Percentiles rank a stretch among this genome's conserved stretches.
Conservation (phyloP, 2,329 filamentous ascomycete genomes). For the Huntiella savannae region DNA sequence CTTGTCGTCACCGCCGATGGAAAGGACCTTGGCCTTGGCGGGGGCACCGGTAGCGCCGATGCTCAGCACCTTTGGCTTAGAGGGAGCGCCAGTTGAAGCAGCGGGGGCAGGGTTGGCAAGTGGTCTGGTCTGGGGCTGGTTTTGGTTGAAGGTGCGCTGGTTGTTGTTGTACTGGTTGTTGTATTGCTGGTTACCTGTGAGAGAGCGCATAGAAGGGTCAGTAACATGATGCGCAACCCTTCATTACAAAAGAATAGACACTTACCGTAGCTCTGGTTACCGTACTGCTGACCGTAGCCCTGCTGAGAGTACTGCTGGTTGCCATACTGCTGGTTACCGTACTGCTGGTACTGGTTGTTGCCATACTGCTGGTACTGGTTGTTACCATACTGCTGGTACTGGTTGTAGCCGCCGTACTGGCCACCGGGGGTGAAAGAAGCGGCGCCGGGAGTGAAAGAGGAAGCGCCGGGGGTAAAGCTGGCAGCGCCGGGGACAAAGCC, state of each 20-base stretch:
- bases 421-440: slow-evolving; percentile 50
- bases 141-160: slow-evolving; percentile 22
- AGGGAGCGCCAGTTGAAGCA: slow-evolving; percentile 29
- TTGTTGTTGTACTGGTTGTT: slow-evolving; percentile 25
- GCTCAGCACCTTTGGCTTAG: slow-evolving; percentile 40
- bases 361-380: slow-evolving; percentile 24
- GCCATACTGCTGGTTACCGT: slow-evolving; percentile 24
- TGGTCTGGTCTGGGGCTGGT: slow-evolving; percentile 22
- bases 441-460: slow-evolving; percentile 56
- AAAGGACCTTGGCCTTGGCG: slow-evolving; percentile 49
- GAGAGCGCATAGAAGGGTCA: background rate
- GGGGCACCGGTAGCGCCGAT: slow-evolving; percentile 39
- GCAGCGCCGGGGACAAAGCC: slow-evolving; percentile 25
- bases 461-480: slow-evolving; percentile 44
- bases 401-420: slow-evolving; percentile 20
- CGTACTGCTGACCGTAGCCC: slow-evolving; percentile 12
- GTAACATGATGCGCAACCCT: too few relatives aligned
- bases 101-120: slow-evolving; percentile 23
- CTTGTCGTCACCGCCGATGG: slow-evolving; percentile 46
- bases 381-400: slow-evolving; percentile 28
- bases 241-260: background rate
- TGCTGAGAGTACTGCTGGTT: slow-evolving; percentile 16
- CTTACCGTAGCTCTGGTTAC: background rate
- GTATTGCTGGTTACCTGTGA: slow-evolving; percentile 19
- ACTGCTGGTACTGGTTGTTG: slow-evolving; percentile 17